Conservation (phyloP, 441 rosid species). For the Erodium texanum region DNA sequence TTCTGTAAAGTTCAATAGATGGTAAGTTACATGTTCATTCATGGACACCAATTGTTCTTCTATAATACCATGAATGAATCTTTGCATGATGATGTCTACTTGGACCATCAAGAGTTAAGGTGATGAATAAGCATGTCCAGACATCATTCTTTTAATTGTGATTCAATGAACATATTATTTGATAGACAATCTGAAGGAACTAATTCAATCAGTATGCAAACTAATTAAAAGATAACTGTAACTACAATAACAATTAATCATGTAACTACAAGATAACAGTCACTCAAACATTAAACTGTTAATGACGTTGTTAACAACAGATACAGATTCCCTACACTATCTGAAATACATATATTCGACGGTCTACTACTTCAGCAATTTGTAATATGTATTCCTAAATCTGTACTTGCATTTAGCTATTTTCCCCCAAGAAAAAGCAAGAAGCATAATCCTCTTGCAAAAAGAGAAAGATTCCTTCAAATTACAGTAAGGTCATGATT, state of each 20-base stretch:
- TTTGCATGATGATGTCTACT: neutral
- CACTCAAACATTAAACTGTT: neutral
- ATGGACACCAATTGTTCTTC: too few relatives aligned
- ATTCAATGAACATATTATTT: neutral
- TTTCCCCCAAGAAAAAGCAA: constrained; percentile 17
- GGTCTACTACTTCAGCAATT: too few relatives aligned
- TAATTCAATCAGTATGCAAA: neutral
- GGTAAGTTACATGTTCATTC: too few relatives aligned
- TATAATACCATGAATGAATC: too few relatives aligned
- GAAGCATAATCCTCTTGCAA: constrained; percentile 19
- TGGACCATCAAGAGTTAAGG: neutral
- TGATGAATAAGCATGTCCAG: neutral
- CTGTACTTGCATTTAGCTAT: constrained; percentile 13
- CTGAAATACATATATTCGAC: neutral
- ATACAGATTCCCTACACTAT: neutral
- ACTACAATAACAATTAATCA: neutral
- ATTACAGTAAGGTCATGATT: constrained; percentile 25
- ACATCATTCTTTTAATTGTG: neutral
- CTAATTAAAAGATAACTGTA: neutral
- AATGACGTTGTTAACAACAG: neutral
- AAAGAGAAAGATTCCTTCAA: constrained; percentile 29
- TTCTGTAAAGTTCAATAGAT: neutral
- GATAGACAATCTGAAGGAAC: neutral
- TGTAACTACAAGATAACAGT: neutral
- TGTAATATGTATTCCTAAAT: neutral